phyloP scores from a whole-genome alignment of 148 eudicot species.

The Salicornia ramosissima region DNA sequence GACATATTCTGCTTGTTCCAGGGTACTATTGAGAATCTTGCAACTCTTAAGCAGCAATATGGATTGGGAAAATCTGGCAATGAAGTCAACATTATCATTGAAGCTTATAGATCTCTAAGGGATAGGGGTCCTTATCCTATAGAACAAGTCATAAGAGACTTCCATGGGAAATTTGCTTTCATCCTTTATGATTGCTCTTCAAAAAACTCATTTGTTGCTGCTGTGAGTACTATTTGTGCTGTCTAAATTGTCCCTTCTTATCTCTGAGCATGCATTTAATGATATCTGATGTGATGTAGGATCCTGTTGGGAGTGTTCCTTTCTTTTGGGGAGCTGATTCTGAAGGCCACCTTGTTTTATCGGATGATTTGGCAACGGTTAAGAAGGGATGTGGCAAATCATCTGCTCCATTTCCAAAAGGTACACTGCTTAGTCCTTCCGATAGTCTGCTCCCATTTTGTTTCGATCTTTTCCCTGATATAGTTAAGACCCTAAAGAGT shows the following conservation, averaged over 20 bases:
- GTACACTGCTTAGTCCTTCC: slow-evolving; percentile 24
- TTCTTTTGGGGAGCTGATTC: slow-evolving; percentile 95
- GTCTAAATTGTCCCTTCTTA: neutral
- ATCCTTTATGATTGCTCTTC: slow-evolving; percentile 60
- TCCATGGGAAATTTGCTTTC: slow-evolving; percentile 75
- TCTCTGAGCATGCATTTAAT: neutral
- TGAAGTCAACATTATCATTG: slow-evolving; percentile 77
- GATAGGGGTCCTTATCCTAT: slow-evolving; percentile 93
- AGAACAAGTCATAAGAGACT: slow-evolving; percentile 66
- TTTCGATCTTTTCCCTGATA: neutral
- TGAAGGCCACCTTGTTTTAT: slow-evolving; percentile 73
- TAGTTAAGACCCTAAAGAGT: neutral
- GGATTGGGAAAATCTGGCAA: slow-evolving; percentile 69
- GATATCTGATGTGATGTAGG: slow-evolving; percentile 36
- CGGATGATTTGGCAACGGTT: slow-evolving; percentile 54
- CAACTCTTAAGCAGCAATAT: slow-evolving; percentile 83
- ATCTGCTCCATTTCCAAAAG: slow-evolving; percentile 94
- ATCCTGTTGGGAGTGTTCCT: slow-evolving; percentile 86
- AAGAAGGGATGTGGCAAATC: slow-evolving; percentile 89
- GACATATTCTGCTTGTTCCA: slow-evolving; percentile 84
- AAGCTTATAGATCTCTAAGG: slow-evolving; percentile 80
- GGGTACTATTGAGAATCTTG: slow-evolving; percentile 80
- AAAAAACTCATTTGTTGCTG: slow-evolving; percentile 57
- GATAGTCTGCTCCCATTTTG: neutral
- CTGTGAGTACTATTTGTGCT: slow-evolving; percentile 41